Conservation (phyloP, 2,329 filamentous ascomycete species). For the Orbilia oligospora region DNA sequence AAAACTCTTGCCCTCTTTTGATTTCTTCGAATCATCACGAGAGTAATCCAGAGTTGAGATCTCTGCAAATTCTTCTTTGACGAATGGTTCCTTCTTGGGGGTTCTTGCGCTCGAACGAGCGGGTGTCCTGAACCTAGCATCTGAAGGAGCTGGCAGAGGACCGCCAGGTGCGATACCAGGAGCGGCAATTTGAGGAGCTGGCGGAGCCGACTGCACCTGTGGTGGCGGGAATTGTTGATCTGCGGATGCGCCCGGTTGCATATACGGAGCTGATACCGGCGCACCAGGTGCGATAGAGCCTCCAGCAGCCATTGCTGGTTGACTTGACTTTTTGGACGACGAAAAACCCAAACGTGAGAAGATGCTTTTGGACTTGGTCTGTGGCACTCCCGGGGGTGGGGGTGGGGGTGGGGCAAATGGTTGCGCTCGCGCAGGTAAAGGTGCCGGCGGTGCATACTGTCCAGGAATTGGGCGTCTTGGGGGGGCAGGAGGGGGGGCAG, state of each 20-base stretch:
- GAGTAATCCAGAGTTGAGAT: constrained; percentile 14
- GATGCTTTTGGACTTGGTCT: not conserved
- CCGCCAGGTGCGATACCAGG: not conserved
- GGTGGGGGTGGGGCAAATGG: too few relatives aligned
- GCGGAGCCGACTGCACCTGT: not conserved
- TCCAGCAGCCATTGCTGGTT: not conserved
- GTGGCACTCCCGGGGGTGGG: not conserved
- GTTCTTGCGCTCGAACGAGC: not conserved
- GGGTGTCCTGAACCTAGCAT: not conserved
- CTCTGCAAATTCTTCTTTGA: constrained; percentile 17
- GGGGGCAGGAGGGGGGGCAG: constrained; percentile 3
- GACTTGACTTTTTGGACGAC: constrained; percentile 21
- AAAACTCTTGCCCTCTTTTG: not conserved
- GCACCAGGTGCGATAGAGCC: not conserved
- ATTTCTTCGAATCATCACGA: not conserved
- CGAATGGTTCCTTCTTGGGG: not conserved
- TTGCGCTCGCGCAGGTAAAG: not conserved
- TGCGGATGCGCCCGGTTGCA: not conserved
- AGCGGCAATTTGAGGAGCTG: constrained; percentile 7
- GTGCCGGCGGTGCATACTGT: not conserved
- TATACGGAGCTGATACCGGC: not conserved
- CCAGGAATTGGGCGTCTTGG: not conserved
- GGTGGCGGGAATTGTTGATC: not conserved
- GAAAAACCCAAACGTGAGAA: constrained; percentile 4
- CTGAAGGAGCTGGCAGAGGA: not conserved